Evolutionary conservation across 2,329 filamentous ascomycete species (phyloP).

Genomic region (Tolypocladium endophyticum): DNA sequence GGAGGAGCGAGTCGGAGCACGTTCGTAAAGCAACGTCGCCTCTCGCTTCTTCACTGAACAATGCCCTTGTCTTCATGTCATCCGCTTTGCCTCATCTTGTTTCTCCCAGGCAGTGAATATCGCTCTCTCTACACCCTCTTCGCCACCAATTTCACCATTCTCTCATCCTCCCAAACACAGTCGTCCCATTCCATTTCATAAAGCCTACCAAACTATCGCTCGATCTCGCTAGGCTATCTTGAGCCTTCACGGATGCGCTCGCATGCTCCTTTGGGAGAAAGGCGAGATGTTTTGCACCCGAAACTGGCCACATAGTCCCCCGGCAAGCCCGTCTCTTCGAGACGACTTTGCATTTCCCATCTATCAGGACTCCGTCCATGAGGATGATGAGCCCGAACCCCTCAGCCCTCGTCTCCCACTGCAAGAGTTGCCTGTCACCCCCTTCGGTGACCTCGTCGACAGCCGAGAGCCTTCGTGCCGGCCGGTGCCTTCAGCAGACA

Average conservation of each 20-base stretch:
- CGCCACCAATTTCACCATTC: background rate
- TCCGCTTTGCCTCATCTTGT: background rate
- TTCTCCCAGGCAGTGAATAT: background rate
- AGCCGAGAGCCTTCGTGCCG: constrained; percentile 10
- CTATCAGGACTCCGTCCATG: constrained; percentile 9
- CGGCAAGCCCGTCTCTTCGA: background rate
- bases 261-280: background rate
- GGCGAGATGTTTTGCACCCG: background rate
- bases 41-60: background rate
- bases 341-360: constrained; percentile 1
- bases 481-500: constrained; percentile 14
- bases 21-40: background rate
- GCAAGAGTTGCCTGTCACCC: constrained; percentile 13
- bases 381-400: background rate
- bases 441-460: constrained; percentile 10
- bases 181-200: background rate
- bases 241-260: background rate
- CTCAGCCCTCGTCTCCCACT: constrained; percentile 15
- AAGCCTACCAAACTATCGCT: background rate
- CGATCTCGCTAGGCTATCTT: background rate
- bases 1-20: background rate
- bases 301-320: background rate
- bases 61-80: background rate
- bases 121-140: background rate
- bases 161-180: background rate